Evolutionary conservation across 345 rosid genomes (phyloP).

Genomic region (Bruguiera parviflora): DNA sequence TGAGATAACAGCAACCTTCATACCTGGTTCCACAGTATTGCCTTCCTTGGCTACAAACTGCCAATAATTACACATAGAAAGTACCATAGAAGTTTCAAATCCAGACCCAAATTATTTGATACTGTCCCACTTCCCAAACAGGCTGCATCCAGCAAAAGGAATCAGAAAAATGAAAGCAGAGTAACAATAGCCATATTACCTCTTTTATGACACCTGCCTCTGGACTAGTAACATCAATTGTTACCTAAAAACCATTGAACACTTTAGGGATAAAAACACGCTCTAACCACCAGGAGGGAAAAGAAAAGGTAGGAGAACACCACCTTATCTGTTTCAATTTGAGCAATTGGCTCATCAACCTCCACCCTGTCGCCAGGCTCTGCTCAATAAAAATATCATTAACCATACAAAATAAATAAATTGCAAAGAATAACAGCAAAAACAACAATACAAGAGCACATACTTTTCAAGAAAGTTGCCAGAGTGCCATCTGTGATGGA

Average conservation of each 20-base stretch:
- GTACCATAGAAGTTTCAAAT: background rate
- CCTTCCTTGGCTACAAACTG: conserved; percentile 89
- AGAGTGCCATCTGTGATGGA: conserved; percentile 74
- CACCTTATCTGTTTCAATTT: conserved; percentile 91
- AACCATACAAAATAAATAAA: background rate
- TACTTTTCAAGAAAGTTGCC: conserved; percentile 63
- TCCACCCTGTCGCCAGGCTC: conserved; percentile 87
- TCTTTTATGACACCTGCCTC: conserved; percentile 26
- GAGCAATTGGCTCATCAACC: conserved; percentile 78
- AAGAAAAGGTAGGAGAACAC: background rate
- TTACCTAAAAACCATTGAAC: conserved; percentile 16
- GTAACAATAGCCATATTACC: conserved; percentile 11
- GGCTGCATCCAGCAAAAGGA: background rate
- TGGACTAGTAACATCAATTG: conserved; percentile 31
- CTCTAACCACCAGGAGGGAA: background rate
- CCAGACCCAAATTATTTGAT: background rate
- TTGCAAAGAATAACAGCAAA: background rate
- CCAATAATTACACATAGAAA: conserved; percentile 4
- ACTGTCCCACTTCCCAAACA: background rate
- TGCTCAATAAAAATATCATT: conserved; percentile 29
- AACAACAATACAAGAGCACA: conserved; percentile 17
- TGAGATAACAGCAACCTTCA: conserved; percentile 75
- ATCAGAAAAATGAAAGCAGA: background rate
- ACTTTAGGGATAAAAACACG: background rate
- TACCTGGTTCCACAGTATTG: conserved; percentile 86